phyloP scores from a whole-genome alignment of 345 rosid species.

The Populus alba region DNA sequence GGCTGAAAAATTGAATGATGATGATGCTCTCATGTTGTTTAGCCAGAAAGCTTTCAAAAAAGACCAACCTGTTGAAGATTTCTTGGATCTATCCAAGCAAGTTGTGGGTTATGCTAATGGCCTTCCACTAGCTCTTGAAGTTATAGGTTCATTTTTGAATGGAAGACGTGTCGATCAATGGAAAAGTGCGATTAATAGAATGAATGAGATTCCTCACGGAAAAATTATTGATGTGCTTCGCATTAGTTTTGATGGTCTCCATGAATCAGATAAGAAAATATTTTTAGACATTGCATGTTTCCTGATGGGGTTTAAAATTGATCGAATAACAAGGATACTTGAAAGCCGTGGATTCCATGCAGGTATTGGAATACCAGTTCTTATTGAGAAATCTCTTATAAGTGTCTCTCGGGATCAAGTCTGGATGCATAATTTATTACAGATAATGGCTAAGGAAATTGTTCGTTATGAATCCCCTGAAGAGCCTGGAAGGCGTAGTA shows the following conservation, averaged over 20 bases:
- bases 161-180: neutral
- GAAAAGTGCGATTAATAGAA: neutral
- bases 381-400: constrained; percentile 5
- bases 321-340: neutral
- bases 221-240: constrained; percentile 1
- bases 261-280: constrained; percentile 4
- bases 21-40: constrained; percentile 8
- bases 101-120: constrained; percentile 15
- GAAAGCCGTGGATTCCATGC: neutral
- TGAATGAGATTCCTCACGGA: neutral
- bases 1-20: neutral
- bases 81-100: neutral
- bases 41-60: constrained; percentile 4
- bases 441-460: constrained; percentile 1
- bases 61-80: neutral
- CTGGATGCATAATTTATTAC: constrained; percentile 7
- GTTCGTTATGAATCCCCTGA: neutral
- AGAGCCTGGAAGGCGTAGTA: constrained; percentile 9
- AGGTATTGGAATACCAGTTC: neutral
- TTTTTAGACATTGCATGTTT: constrained; percentile 14
- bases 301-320: neutral
- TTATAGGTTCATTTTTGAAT: constrained; percentile 6
- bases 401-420: neutral
- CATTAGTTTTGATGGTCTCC: constrained; percentile 9
- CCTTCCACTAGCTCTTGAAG: constrained; percentile 14